These are phyloP conservation scores for Termitomyces sp. DNA, from an alignment of 768 basidiomycete genomes.

Conservation along the genomic window DNA sequence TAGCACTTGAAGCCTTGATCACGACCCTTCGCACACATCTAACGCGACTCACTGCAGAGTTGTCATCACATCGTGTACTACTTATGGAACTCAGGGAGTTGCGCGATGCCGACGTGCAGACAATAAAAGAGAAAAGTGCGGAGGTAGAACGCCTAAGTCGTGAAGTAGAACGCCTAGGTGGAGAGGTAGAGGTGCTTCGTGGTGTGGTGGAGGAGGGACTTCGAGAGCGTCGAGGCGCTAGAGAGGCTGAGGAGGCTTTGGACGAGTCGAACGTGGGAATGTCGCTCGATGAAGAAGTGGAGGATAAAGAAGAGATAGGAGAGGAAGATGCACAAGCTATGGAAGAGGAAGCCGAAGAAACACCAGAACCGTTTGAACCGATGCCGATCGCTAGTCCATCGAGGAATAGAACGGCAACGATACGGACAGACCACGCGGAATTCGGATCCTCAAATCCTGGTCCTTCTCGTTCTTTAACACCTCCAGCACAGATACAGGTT, in stretches of 20 bases:
- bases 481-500: neutral
- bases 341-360: conserved; percentile 23
- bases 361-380: conserved; percentile 32
- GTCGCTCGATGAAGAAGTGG: conserved; percentile 27
- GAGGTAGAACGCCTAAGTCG: conserved; percentile 65
- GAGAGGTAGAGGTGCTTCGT: conserved; percentile 83
- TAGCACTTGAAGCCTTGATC: conserved; percentile 81
- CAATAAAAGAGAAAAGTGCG: conserved; percentile 52
- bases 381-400: conserved; percentile 27
- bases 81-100: conserved; percentile 60
- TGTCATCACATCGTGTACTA: conserved; percentile 70
- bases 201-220: conserved; percentile 86
- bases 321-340: conserved; percentile 20
- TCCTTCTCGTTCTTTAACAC: conserved; percentile 11
- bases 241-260: conserved; percentile 33
- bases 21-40: conserved; percentile 69
- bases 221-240: conserved; percentile 56
- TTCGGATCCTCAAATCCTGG: conserved; percentile 33
- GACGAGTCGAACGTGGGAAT: conserved; percentile 28
- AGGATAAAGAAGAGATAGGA: conserved; percentile 8
- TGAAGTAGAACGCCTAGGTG: conserved; percentile 77
- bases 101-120: conserved; percentile 56
- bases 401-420: conserved; percentile 42
- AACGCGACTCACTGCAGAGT: conserved; percentile 69
- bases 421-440: conserved; percentile 52